Evolutionary conservation across 768 basidiomycete genomes (phyloP).

Genomic region (Suillus subluteus): DNA sequence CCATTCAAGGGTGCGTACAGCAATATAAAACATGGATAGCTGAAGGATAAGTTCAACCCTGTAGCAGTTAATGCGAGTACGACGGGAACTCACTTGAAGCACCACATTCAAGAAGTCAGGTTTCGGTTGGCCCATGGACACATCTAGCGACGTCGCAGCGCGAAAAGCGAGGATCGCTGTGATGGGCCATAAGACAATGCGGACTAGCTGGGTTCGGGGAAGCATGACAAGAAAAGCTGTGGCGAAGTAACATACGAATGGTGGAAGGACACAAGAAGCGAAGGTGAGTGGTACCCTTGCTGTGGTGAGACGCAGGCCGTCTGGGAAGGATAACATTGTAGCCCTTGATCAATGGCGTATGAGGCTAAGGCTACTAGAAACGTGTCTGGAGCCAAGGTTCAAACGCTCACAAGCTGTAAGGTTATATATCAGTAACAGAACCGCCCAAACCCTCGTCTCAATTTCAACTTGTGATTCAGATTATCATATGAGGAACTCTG

Average conservation of each 20-base stretch:
- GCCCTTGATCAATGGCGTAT: not conserved
- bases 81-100: constrained; percentile 15
- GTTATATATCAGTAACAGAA: too few species aligned
- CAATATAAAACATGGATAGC: constrained; percentile 18
- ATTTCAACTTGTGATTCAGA: too few species aligned
- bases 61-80: not conserved
- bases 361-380: not conserved
- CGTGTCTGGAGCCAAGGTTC: not conserved
- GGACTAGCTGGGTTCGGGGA: constrained; percentile 46
- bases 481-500: too few species aligned
- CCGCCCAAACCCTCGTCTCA: too few species aligned
- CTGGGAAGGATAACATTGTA: not conserved
- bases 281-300: constrained; percentile 39
- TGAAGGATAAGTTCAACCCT: not conserved
- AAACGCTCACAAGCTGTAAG: not conserved
- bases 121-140: constrained; percentile 9
- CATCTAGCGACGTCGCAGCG: constrained; percentile 29
- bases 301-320: constrained; percentile 14
- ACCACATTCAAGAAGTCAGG: constrained; percentile 11
- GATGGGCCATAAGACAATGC: constrained; percentile 51
- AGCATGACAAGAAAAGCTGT: constrained; percentile 54
- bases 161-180: constrained; percentile 46
- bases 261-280: constrained; percentile 42
- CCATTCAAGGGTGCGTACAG: constrained; percentile 23
- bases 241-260: constrained; percentile 47